phyloP scores from a whole-genome alignment of 352 stramenopile genomes.

The Globisporangium rhizosaccharum region DNA sequence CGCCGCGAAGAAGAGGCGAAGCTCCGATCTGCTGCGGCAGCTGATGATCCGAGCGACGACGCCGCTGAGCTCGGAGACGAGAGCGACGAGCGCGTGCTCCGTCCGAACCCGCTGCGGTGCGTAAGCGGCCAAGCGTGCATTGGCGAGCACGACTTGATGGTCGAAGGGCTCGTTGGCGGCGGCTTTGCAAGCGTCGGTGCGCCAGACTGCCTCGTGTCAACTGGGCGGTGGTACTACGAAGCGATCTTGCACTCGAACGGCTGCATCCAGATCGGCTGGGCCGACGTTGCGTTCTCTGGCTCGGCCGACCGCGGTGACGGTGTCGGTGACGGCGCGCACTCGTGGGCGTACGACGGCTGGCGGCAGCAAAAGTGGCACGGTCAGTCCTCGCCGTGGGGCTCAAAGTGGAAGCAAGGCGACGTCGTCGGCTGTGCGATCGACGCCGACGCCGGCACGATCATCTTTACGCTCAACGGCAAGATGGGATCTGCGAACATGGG shows the following conservation, averaged over 20 bases:
- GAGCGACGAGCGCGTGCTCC: slow-evolving; percentile 30
- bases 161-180: slow-evolving; percentile 78
- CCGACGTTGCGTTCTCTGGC: slow-evolving; percentile 83
- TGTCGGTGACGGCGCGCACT: slow-evolving; percentile 89
- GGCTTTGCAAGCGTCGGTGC: slow-evolving; percentile 84
- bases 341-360: slow-evolving; percentile 92
- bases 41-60: slow-evolving; percentile 24
- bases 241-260: slow-evolving; percentile 90
- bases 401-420: slow-evolving; percentile 90
- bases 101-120: slow-evolving; percentile 73
- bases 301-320: slow-evolving; percentile 87
- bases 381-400: slow-evolving; percentile 78
- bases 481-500: slow-evolving; percentile 85
- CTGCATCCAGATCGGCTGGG: slow-evolving; percentile 94
- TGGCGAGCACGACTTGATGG: slow-evolving; percentile 76
- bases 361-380: slow-evolving; percentile 90
- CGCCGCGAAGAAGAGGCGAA: slow-evolving; percentile 79
- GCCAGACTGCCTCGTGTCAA: slow-evolving; percentile 73
- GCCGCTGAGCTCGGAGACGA: slow-evolving; percentile 16
- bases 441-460: slow-evolving; percentile 80
- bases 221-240: slow-evolving; percentile 89
- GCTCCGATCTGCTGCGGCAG: slow-evolving; percentile 22
- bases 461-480: slow-evolving; percentile 91
- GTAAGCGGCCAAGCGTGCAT: slow-evolving; percentile 87
- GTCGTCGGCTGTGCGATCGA: slow-evolving; percentile 89